These are phyloP conservation scores for Leccinellum luteum DNA, from an alignment of 768 basidiomycete genomes.

Conservation along the genomic window DNA sequence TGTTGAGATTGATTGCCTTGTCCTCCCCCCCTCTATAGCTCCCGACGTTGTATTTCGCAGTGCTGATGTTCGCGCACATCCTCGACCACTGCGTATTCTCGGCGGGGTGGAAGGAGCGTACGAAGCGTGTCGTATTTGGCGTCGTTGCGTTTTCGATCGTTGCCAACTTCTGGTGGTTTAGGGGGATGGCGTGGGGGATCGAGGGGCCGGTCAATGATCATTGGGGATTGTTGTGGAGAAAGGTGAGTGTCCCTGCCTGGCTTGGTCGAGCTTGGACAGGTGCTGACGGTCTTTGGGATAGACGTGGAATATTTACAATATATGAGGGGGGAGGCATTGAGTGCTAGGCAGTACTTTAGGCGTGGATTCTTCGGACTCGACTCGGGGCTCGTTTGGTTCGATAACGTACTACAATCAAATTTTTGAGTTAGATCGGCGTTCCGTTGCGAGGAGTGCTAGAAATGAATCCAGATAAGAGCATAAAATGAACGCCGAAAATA, in stretches of 20 bases:
- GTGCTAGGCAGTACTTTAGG: background rate
- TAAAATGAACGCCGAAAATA: constrained; percentile 12
- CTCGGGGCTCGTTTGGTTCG: too few relatives aligned
- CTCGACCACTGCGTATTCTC: constrained; percentile 93
- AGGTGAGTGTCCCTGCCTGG: constrained; percentile 34
- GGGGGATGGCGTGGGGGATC: constrained; percentile 84
- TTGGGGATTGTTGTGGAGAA: constrained; percentile 78
- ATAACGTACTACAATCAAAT: background rate
- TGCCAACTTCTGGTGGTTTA: constrained; percentile 95
- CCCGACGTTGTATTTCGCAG: constrained; percentile 95
- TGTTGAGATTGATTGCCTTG: background rate
- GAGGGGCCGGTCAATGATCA: constrained; percentile 83
- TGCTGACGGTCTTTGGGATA: constrained; percentile 11
- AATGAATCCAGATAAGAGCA: too few relatives aligned
- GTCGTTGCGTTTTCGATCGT: constrained; percentile 58
- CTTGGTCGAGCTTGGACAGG: background rate
- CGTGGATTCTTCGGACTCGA: background rate
- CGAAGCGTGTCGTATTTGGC: constrained; percentile 73
- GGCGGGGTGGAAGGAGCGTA: constrained; percentile 57
- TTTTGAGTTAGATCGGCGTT: background rate
- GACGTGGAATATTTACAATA: constrained; percentile 33
- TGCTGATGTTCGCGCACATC: constrained; percentile 86
- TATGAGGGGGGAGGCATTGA: constrained; percentile 6
- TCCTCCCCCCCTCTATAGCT: constrained; percentile 46
- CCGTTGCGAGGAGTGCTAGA: background rate